These are phyloP conservation scores for Cladosporium sp. DNA, from an alignment of 2,329 filamentous ascomycete genomes.

Conservation along the genomic window DNA sequence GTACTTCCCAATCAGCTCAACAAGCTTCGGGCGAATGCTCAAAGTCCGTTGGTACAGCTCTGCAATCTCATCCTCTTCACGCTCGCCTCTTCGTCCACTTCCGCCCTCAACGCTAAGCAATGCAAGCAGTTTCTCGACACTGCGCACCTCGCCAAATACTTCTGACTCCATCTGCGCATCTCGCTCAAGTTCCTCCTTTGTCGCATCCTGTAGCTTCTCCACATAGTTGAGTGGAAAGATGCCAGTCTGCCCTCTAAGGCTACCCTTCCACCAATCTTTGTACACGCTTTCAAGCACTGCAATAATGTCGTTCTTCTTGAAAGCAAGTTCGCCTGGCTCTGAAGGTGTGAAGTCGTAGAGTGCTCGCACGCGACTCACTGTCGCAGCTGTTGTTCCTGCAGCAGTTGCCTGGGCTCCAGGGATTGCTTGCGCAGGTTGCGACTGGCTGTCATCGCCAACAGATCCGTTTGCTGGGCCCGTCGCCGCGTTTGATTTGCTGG, in stretches of 20 bases:
- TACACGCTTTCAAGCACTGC: constrained; percentile 96
- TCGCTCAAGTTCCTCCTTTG: constrained; percentile 85
- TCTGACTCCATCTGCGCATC: constrained; percentile 93
- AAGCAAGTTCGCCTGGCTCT: constrained; percentile 90
- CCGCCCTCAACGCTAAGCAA: constrained; percentile 68
- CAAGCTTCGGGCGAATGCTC: constrained; percentile 91
- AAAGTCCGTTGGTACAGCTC: constrained; percentile 85
- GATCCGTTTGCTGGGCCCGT: constrained; percentile 28
- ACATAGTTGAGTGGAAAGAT: constrained; percentile 99
- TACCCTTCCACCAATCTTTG: constrained; percentile 99
- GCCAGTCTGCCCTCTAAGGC: constrained; percentile 86
- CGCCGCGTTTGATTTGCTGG: constrained; percentile 44
- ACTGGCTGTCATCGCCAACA: constrained; percentile 21
- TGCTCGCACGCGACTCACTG: constrained; percentile 88
- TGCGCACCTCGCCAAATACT: constrained; percentile 72
- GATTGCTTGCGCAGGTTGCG: constrained; percentile 39
- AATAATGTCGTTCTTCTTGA: constrained; percentile 95
- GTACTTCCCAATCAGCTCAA: constrained; percentile 97
- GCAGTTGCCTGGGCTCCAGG: constrained; percentile 41
- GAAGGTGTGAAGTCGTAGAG: constrained; percentile 93
- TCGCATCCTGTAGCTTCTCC: constrained; percentile 93
- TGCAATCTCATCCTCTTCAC: constrained; percentile 85
- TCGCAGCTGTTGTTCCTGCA: constrained; percentile 86
- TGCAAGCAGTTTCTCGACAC: constrained; percentile 78
- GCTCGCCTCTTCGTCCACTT: constrained; percentile 68